Percentiles rank a stretch among this genome's conserved stretches.
These are phyloP conservation scores for Aquilaria sinensis DNA, from an alignment of 345 rosid genomes.

Conservation along the genomic window DNA sequence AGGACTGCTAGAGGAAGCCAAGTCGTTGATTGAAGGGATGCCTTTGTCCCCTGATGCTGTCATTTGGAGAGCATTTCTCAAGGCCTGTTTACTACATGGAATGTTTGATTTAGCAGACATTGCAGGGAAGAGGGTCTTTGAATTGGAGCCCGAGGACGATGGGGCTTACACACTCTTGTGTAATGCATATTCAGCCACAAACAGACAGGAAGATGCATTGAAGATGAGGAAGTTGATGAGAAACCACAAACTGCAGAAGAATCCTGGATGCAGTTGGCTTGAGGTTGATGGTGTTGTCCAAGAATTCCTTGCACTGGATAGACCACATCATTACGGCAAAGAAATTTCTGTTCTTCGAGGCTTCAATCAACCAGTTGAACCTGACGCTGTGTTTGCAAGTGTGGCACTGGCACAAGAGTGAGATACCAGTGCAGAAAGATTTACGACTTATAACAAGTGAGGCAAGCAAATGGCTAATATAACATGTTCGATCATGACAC, in stretches of 20 bases:
- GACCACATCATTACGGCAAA: slow-evolving; percentile 1
- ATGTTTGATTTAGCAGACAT: slow-evolving; percentile 19
- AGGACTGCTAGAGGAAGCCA: slow-evolving; percentile 26
- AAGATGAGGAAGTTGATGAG: slow-evolving; percentile 22
- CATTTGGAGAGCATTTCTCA: slow-evolving; percentile 29
- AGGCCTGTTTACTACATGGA: slow-evolving; percentile 22
- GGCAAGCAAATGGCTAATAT: too few relatives aligned
- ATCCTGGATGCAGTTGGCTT: slow-evolving; percentile 31
- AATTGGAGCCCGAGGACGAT: slow-evolving; percentile 20
- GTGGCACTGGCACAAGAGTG: too few relatives aligned
- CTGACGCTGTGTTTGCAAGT: not conserved
- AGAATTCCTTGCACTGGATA: slow-evolving; percentile 24
- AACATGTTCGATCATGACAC: not conserved
- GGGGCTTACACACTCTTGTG: slow-evolving; percentile 21
- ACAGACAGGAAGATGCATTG: slow-evolving; percentile 15
- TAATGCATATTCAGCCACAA: slow-evolving; percentile 17
- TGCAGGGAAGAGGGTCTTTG: slow-evolving; percentile 18
- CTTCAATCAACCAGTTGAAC: slow-evolving; percentile 3
- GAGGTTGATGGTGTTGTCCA: slow-evolving; percentile 22
- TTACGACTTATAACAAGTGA: too few relatives aligned
- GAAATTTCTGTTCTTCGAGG: slow-evolving; percentile 7
- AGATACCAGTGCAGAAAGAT: too few relatives aligned
- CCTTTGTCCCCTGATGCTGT: slow-evolving; percentile 22
- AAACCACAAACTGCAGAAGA: slow-evolving; percentile 17
- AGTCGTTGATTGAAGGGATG: slow-evolving; percentile 14